These are phyloP conservation scores for Paramecium tetraurelia DNA, from an alignment of 73 alveolate species.

Conservation along the genomic window DNA sequence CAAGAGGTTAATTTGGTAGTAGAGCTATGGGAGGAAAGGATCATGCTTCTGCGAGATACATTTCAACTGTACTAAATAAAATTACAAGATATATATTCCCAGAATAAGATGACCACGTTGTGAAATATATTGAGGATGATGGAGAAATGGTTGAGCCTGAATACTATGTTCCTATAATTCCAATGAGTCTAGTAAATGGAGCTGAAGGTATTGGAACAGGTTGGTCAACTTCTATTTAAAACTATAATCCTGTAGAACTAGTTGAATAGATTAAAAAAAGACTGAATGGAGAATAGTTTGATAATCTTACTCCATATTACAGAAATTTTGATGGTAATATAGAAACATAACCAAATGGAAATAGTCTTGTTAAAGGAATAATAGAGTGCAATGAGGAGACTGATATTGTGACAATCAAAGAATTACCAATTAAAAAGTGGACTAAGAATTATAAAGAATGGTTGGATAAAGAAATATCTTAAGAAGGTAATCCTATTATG, in stretches of 20 bases:
- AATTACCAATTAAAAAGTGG: constrained; percentile 95
- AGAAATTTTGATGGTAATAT: constrained; percentile 89
- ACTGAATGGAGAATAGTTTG: constrained; percentile 78
- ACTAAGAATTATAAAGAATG: constrained; percentile 91
- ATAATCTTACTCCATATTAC: constrained; percentile 82
- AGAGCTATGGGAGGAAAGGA: constrained; percentile 99
- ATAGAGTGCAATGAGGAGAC: constrained; percentile 75
- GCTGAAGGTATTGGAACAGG: constrained; percentile 99
- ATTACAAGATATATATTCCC: constrained; percentile 92
- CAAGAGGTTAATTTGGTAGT: constrained; percentile 99
- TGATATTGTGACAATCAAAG: constrained; percentile 85
- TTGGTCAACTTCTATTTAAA: constrained; percentile 96
- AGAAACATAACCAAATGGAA: constrained; percentile 69
- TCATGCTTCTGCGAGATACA: constrained; percentile 99
- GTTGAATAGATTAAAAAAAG: constrained; percentile 82
- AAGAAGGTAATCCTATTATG: constrained; percentile 72
- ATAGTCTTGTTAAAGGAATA: constrained; percentile 79
- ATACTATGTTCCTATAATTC: constrained; percentile 98
- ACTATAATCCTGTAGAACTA: constrained; percentile 95
- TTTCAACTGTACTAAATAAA: constrained; percentile 88
- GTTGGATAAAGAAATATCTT: constrained; percentile 74
- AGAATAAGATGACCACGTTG: constrained; percentile 93
- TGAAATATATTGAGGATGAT: constrained; percentile 97
- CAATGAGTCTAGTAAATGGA: constrained; percentile 97
- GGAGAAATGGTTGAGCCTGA: constrained; percentile 99